Conservation (phyloP, 1,284 basidiomycete species). For the Moesziomyces sp. region DNA sequence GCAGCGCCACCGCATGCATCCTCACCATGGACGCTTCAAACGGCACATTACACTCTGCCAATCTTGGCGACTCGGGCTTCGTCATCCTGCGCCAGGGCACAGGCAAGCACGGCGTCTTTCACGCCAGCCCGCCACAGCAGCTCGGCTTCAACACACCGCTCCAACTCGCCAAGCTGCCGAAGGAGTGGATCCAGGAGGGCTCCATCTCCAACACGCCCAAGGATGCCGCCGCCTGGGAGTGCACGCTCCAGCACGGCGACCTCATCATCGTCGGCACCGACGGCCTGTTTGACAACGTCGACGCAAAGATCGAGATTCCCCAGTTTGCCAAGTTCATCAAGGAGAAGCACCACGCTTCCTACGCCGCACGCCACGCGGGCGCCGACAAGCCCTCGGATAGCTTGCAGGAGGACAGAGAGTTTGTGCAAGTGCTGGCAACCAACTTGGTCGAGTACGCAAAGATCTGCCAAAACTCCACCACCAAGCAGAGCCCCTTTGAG, state of each 20-base stretch:
- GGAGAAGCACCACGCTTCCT: conserved; percentile 59
- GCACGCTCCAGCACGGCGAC: conserved; percentile 55
- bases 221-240: conserved; percentile 54
- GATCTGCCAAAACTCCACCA: conserved; percentile 70
- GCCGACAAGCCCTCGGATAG: conserved; percentile 28
- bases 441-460: conserved; percentile 57
- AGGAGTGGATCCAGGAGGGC: conserved; percentile 45
- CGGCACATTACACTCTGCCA: conserved; percentile 81
- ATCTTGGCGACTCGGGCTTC: conserved; percentile 90
- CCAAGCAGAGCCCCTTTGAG: conserved; percentile 74
- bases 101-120: conserved; percentile 57
- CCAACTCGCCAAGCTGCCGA: conserved; percentile 65
- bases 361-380: conserved; percentile 17
- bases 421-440: conserved; percentile 54
- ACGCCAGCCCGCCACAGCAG: conserved; percentile 58
- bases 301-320: conserved; percentile 73
- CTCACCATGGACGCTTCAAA: conserved; percentile 80
- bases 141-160: conserved; percentile 65
- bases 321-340: conserved; percentile 62
- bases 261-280: conserved; percentile 75
- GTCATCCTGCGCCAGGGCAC: conserved; percentile 73
- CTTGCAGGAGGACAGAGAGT: conserved; percentile 56
- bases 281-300: conserved; percentile 87
- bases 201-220: conserved; percentile 55
- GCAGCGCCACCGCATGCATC: conserved; percentile 86